Percentiles rank a stretch among this genome's conserved stretches.
These are phyloP conservation scores for Syzygium syzygioides DNA, from an alignment of 441 rosid genomes.

Conservation along the genomic window DNA sequence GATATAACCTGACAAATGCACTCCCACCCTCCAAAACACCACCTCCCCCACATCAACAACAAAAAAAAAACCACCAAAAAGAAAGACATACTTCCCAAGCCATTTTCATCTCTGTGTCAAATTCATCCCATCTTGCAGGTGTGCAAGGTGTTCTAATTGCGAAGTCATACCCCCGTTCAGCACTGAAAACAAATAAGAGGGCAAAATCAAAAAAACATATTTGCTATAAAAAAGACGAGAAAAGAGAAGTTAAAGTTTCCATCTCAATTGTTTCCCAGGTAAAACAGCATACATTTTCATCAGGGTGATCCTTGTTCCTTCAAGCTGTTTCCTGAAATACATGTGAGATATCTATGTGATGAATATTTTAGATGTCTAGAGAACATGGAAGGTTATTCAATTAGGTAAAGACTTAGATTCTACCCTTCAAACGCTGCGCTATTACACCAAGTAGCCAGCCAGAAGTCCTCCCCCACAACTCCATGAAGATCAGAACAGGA, in stretches of 20 bases:
- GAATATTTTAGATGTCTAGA: not conserved
- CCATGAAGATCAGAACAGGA: slow-evolving; percentile 78
- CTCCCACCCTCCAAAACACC: not conserved
- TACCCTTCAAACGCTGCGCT: slow-evolving; percentile 84
- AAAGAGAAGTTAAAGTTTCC: not conserved
- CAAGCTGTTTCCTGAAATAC: slow-evolving; percentile 75
- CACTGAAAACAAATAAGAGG: slow-evolving; percentile 36
- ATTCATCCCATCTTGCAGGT: slow-evolving; percentile 93
- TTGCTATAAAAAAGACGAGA: not conserved
- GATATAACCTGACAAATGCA: not conserved
- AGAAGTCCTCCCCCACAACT: slow-evolving; percentile 90
- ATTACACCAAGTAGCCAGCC: slow-evolving; percentile 96
- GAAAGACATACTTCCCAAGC: slow-evolving; percentile 87
- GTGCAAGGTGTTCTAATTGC: slow-evolving; percentile 96
- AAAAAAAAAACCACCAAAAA: not conserved
- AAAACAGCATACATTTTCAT: slow-evolving; percentile 44
- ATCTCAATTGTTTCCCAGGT: not conserved
- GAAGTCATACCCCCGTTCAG: slow-evolving; percentile 71
- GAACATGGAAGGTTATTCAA: not conserved
- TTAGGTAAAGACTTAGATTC: slow-evolving; percentile 1
- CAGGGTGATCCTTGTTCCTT: slow-evolving; percentile 92
- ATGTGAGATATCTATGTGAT: not conserved
- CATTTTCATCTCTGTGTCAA: slow-evolving; percentile 76
- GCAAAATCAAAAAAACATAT: not conserved
- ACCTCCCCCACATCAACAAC: not conserved